These are phyloP conservation scores for Irpex sp. DNA, from an alignment of 1,284 basidiomycete species.

Conservation along the genomic window DNA sequence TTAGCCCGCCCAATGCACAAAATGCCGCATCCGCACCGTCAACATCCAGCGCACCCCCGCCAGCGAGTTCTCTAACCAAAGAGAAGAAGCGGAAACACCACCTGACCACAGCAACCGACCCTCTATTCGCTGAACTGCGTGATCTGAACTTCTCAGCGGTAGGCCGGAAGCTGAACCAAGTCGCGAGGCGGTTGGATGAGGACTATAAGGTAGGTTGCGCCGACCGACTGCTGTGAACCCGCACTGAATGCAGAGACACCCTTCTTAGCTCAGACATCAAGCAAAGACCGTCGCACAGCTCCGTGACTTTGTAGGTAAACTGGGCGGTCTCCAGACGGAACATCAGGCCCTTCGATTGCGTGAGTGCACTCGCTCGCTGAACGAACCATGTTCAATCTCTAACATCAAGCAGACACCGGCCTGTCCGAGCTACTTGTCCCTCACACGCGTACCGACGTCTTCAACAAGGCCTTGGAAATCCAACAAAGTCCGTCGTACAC, in stretches of 20 bases:
- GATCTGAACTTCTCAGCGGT: conserved; percentile 96
- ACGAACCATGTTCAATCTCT: conserved; percentile 1
- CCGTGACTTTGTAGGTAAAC: conserved; percentile 91
- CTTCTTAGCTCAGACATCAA: conserved; percentile 58
- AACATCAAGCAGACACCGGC: conserved; percentile 70
- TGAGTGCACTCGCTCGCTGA: conserved; percentile 35
- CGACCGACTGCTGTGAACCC: neutral
- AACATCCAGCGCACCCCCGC: conserved; percentile 23
- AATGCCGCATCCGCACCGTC: conserved; percentile 42
- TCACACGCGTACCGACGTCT: conserved; percentile 83
- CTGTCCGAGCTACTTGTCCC: conserved; percentile 90
- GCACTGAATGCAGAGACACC: conserved; percentile 13
- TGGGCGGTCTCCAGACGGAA: conserved; percentile 89
- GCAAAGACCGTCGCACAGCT: conserved; percentile 93
- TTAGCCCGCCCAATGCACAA: conserved; percentile 49
- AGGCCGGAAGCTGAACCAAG: conserved; percentile 77
- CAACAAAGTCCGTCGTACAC: conserved; percentile 78
- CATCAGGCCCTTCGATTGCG: conserved; percentile 88
- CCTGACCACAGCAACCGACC: conserved; percentile 73
- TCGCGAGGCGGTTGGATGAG: conserved; percentile 84
- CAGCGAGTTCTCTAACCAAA: conserved; percentile 45
- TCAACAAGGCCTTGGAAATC: conserved; percentile 91
- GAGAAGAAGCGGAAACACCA: conserved; percentile 85
- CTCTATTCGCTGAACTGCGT: conserved; percentile 81
- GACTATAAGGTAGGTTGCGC: conserved; percentile 74